Evolutionary conservation across 1,284 basidiomycete species (phyloP).

Genomic region (Apiotrichum gracile): DNA sequence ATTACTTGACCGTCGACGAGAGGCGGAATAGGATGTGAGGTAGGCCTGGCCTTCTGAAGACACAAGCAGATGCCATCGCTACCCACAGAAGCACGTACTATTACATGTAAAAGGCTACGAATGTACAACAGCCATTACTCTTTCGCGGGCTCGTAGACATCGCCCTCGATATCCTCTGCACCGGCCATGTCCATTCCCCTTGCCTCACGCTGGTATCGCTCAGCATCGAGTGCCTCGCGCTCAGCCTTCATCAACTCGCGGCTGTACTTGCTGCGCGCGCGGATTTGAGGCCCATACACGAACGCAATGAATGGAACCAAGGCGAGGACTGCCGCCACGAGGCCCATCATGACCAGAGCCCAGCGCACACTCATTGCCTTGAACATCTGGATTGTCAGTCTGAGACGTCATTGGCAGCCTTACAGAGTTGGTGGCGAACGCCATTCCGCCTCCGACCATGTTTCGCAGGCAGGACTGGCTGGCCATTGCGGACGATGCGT

Average conservation of each 20-base stretch:
- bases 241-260: conserved; percentile 39
- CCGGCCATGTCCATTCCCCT: conserved; percentile 4
- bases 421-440: conserved; percentile 13
- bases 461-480: conserved; percentile 26
- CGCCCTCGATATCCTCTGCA: conserved; percentile 8
- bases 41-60: too few species aligned
- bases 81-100: too few species aligned
- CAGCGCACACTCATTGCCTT: conserved; percentile 11
- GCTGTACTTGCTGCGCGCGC: conserved; percentile 31
- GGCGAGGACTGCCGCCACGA: conserved; percentile 18
- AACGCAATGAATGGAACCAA: conserved; percentile 40
- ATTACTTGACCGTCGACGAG: too few species aligned
- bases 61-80: too few species aligned
- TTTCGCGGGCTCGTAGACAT: neutral
- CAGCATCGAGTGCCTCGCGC: conserved; percentile 24
- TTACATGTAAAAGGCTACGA: too few species aligned
- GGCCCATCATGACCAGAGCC: conserved; percentile 12
- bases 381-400: conserved; percentile 9
- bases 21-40: too few species aligned
- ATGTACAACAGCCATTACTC: too few species aligned
- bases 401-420: neutral
- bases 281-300: conserved; percentile 35
- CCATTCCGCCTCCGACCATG: conserved; percentile 19
- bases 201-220: conserved; percentile 11
- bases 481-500: conserved; percentile 21